Conservation (phyloP, 441 rosid genomes). For the Biscutella auriculata region DNA sequence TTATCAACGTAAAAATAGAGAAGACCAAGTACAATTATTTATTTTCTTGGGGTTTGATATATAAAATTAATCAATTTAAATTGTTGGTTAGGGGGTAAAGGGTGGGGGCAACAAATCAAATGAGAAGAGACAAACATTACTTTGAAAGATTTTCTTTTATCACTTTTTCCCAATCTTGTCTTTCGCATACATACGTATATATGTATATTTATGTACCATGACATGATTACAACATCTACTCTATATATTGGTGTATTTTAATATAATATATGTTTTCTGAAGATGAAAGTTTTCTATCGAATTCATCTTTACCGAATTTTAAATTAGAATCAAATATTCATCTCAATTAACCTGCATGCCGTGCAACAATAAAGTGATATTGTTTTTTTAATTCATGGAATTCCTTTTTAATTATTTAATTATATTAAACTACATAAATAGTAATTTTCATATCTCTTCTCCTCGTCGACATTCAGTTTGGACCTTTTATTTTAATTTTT, state of each 20-base stretch:
- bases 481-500: too few relatives aligned
- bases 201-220: not conserved
- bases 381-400: not conserved
- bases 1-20: too few relatives aligned
- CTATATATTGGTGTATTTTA: not conserved
- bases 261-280: too few relatives aligned
- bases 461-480: too few relatives aligned
- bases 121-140: slow-evolving; percentile 18
- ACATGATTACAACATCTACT: not conserved
- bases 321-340: not conserved
- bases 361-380: not conserved
- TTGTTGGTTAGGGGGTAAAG: slow-evolving; percentile 7
- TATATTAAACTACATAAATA: too few relatives aligned
- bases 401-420: too few relatives aligned
- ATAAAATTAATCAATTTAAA: not conserved
- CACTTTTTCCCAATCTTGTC: slow-evolving; percentile 11
- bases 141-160: slow-evolving; percentile 15
- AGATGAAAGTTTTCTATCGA: too few relatives aligned
- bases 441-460: too few relatives aligned
- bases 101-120: slow-evolving; percentile 13
- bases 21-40: too few relatives aligned
- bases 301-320: not conserved
- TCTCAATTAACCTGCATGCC: not conserved
- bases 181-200: slow-evolving; percentile 1
- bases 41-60: too few relatives aligned